Percentiles rank a stretch among this genome's conserved stretches.
phyloP scores from a whole-genome alignment of 73 alveolate species.

The Uronychia binucleata region DNA sequence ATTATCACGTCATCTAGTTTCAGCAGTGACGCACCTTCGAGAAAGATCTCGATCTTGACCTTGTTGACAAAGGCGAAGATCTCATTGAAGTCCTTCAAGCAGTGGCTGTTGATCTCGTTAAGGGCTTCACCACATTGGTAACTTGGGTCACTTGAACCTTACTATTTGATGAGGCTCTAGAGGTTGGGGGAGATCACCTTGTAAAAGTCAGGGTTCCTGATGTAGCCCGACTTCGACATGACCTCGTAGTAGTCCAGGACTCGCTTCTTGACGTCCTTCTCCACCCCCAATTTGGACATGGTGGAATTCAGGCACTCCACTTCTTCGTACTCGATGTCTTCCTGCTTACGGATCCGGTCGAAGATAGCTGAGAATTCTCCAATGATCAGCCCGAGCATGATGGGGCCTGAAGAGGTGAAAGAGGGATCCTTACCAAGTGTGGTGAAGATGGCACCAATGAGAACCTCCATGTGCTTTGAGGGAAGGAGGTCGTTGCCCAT shows the following conservation, averaged over 20 bases:
- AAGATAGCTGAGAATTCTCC: conserved; percentile 61
- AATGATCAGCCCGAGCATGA: conserved; percentile 46
- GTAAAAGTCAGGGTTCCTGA: neutral
- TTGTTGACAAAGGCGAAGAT: conserved; percentile 30
- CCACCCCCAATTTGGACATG: conserved; percentile 35
- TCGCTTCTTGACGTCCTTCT: conserved; percentile 30
- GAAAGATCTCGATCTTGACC: conserved; percentile 9
- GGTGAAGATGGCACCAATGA: neutral
- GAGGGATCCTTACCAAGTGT: no score
- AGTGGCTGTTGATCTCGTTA: neutral
- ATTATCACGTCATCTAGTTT: conserved; percentile 29
- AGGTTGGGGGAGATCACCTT: conserved; percentile 12
- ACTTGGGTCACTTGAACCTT: conserved; percentile 24
- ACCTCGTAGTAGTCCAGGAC: conserved; percentile 38
- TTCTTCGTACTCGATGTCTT: conserved; percentile 29
- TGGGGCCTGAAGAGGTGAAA: conserved; percentile 32
- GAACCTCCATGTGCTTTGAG: neutral
- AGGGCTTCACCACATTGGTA: neutral
- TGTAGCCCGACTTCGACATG: neutral
- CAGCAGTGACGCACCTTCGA: conserved; percentile 12
- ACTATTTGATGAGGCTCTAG: conserved; percentile 17
- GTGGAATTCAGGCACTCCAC: conserved; percentile 22
- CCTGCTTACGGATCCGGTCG: conserved; percentile 23
- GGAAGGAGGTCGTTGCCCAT: conserved; percentile 25
- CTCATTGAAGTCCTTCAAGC: neutral